phyloP scores from a whole-genome alignment of 345 rosid species.

The Gossypium australe region DNA sequence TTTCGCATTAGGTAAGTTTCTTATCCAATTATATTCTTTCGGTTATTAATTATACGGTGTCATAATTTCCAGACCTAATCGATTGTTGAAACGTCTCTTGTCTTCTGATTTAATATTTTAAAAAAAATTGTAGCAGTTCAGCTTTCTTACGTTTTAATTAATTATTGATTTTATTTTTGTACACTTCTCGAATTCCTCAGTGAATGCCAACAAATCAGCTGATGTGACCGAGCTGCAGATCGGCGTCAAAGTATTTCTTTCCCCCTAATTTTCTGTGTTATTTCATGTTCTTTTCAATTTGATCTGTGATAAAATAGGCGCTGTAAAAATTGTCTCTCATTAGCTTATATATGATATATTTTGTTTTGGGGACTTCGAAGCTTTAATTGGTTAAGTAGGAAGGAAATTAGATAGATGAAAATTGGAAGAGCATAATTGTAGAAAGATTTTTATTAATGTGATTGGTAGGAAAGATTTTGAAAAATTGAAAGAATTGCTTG shows the following conservation, averaged over 20 bases:
- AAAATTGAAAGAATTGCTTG: no score
- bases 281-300: neutral
- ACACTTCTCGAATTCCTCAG: conserved; percentile 23
- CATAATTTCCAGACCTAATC: neutral
- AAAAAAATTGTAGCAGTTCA: neutral
- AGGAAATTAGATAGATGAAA: no score
- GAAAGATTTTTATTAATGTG: no score
- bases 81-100: neutral
- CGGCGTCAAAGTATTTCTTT: conserved; percentile 68
- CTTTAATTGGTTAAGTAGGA: no score
- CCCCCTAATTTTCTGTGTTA: neutral
- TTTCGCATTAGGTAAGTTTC: neutral
- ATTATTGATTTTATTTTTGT: neutral
- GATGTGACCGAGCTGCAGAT: conserved; percentile 91
- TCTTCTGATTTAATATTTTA: neutral
- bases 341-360: neutral
- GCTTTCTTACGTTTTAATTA: neutral
- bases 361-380: neutral
- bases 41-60: neutral
- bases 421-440: no score
- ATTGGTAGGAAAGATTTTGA: no score
- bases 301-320: neutral
- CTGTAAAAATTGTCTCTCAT: neutral
- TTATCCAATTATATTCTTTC: neutral
- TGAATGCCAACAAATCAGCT: conserved; percentile 53